phyloP scores from a whole-genome alignment of 2,329 filamentous ascomycete species.

The Diaporthe citri region DNA sequence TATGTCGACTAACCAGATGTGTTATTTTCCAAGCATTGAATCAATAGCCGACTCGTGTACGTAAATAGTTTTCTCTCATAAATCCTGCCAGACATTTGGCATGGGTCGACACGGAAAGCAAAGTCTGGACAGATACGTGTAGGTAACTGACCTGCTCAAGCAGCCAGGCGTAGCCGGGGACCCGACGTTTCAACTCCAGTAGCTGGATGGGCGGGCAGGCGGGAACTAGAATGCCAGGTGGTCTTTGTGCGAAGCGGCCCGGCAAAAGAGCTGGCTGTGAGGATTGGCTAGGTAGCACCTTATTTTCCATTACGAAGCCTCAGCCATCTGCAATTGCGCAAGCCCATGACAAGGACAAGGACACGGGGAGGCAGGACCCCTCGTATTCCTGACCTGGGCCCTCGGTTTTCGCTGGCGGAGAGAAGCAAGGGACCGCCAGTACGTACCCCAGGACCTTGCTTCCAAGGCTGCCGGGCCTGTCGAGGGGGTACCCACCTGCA shows the following conservation, averaged over 20 bases:
- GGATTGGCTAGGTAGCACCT: slow-evolving; percentile 3
- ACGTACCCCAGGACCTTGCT: slow-evolving; percentile 12
- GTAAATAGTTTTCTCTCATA: not conserved
- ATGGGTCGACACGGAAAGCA: not conserved
- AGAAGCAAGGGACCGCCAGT: slow-evolving; percentile 20
- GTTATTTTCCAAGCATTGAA: not conserved
- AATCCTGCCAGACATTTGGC: not conserved
- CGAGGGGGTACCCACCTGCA: slow-evolving; percentile 13
- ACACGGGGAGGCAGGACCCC: slow-evolving; percentile 15
- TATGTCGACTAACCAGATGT: not conserved
- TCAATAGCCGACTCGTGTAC: slow-evolving; percentile 13
- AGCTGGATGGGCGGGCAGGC: not conserved
- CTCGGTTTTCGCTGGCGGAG: not conserved
- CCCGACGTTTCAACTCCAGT: slow-evolving; percentile 6
- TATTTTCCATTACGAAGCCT: slow-evolving; percentile 29
- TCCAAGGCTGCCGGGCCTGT: slow-evolving; percentile 3
- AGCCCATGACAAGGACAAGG: slow-evolving; percentile 26
- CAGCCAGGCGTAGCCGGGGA: not conserved
- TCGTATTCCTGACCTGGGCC: slow-evolving; percentile 32
- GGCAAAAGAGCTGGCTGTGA: not conserved
- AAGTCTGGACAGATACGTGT: too few species aligned
- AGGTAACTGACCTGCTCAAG: not conserved
- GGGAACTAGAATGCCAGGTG: not conserved
- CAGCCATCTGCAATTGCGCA: slow-evolving; percentile 28
- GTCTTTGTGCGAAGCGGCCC: not conserved